phyloP scores from a whole-genome alignment of 164 flowering plant genomes.

The Warburgia ugandensis region DNA sequence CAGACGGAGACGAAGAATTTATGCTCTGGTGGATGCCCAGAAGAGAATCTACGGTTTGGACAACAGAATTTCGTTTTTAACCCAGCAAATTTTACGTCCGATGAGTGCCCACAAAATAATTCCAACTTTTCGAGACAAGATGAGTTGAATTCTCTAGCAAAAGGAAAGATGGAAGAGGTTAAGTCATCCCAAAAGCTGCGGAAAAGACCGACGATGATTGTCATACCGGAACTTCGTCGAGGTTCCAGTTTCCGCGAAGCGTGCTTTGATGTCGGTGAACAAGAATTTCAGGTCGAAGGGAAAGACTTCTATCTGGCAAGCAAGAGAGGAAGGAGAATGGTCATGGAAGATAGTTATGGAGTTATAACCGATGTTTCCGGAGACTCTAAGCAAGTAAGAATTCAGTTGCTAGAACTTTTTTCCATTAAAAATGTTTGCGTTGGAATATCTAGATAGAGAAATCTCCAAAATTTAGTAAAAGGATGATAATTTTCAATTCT shows the following conservation, averaged over 20 bases:
- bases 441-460: no score
- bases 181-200: slow-evolving; percentile 2
- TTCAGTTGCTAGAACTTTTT: no score
- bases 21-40: background rate
- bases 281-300: slow-evolving; percentile 24
- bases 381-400: slow-evolving; percentile 34
- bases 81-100: background rate
- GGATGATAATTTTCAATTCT: background rate
- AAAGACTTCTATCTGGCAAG: slow-evolving; percentile 25
- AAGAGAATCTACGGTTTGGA: background rate
- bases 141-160: slow-evolving; percentile 2
- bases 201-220: slow-evolving; percentile 30
- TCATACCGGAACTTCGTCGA: slow-evolving; percentile 12
- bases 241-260: slow-evolving; percentile 7
- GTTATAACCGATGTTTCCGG: slow-evolving; percentile 23
- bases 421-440: no score
- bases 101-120: background rate
- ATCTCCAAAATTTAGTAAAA: background rate
- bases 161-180: background rate
- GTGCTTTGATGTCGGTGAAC: slow-evolving; percentile 3
- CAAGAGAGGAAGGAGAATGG: slow-evolving; percentile 36
- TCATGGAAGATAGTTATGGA: slow-evolving; percentile 37
- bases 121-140: background rate
- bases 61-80: background rate
- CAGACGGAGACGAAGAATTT: background rate